Base-by-base conservation (phyloP, 164 flowering plant genomes). In the Protea cynaroides region DNA sequence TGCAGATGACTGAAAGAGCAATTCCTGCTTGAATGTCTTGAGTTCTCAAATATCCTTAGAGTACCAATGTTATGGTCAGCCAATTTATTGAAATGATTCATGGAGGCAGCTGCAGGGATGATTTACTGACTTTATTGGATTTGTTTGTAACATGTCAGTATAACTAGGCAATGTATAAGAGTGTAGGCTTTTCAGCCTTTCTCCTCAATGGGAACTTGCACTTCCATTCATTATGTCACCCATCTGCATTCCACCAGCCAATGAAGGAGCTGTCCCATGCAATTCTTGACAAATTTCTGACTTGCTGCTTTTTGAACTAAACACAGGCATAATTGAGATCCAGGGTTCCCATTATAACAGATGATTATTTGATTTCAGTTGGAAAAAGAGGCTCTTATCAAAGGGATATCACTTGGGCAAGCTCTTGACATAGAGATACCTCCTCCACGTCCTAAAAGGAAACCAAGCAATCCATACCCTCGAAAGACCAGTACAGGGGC, bases 371-470 rank as follows among this genome's bases (percentile, higher is more conserved):
- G 1, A 9, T 8, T 78, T 61, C 90, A 94, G 98, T 74, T 94
- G 83, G 97, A 94, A 76, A 90, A 87, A 77, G 98, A 89, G 69
- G 96, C 97, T 63, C 69, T 73, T 69, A 72, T 74, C 17, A 86
- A 84, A 78, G 98, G 98, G 36, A 71, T 85, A 51, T 84, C 92
- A 8, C 67, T 83, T 18, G 81, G 91, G 56, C 83, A 90, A 78
- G 75, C 88, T 60, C 73, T 78, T 61, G 90, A 89, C 71, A 87
- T 94, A 65, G 86, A 89, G 29, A 94, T 90, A 75, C 98, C 98
- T 63, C 98, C 98, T 71, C 98, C 98, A 49, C 94, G 98, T 58
- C 98, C 97, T 56, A 94, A 94, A 78, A 81, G 92, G 74, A 94
- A 94, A 74, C 97, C 97, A 58, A 84, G 75, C 76, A 86, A 82